A percentile compares a stretch with the other conserved stretches of the same genome.
Conservation (phyloP, 306 rosid genomes). For the Dalbergia cochinchinensis region DNA sequence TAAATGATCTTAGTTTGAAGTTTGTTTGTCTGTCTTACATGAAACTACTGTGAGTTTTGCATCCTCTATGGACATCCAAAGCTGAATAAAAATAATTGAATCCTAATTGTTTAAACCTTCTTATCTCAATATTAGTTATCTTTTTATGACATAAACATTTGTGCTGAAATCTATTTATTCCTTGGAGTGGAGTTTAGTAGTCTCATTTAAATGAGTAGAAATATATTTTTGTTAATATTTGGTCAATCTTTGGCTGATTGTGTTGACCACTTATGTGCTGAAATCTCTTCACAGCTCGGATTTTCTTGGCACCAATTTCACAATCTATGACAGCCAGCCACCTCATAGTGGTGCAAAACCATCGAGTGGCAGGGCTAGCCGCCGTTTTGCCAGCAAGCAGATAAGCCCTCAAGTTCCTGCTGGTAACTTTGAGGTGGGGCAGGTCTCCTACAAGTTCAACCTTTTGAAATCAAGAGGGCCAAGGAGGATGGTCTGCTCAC, state of each 20-base stretch:
- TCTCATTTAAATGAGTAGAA: slow-evolving; percentile 4
- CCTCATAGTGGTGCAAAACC: slow-evolving; percentile 97
- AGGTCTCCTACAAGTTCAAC: slow-evolving; percentile 92
- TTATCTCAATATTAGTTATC: neutral
- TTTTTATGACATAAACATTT: slow-evolving; percentile 10
- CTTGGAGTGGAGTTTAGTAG: slow-evolving; percentile 62
- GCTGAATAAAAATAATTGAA: slow-evolving; percentile 26
- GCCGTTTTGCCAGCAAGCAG: slow-evolving; percentile 96
- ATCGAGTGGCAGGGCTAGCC: slow-evolving; percentile 72
- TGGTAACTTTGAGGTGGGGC: slow-evolving; percentile 91
- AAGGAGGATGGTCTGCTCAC: slow-evolving; percentile 86
- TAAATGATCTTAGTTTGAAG: neutral
- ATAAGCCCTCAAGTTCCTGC: slow-evolving; percentile 98
- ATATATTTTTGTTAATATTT: slow-evolving; percentile 1
- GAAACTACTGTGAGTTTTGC: neutral
- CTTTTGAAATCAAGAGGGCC: slow-evolving; percentile 98
- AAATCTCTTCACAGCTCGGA: slow-evolving; percentile 78
- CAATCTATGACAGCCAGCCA: slow-evolving; percentile 89
- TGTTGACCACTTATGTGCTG: slow-evolving; percentile 21
- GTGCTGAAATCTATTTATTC: slow-evolving; percentile 47
- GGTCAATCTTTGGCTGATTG: slow-evolving; percentile 10
- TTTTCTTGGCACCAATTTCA: slow-evolving; percentile 94
- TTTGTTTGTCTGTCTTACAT: slow-evolving; percentile 8
- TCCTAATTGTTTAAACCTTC: neutral
- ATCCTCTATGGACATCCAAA: neutral